Evolutionary conservation across 2,329 filamentous ascomycete species (phyloP).

Genomic region (Beauveria varroae): DNA sequence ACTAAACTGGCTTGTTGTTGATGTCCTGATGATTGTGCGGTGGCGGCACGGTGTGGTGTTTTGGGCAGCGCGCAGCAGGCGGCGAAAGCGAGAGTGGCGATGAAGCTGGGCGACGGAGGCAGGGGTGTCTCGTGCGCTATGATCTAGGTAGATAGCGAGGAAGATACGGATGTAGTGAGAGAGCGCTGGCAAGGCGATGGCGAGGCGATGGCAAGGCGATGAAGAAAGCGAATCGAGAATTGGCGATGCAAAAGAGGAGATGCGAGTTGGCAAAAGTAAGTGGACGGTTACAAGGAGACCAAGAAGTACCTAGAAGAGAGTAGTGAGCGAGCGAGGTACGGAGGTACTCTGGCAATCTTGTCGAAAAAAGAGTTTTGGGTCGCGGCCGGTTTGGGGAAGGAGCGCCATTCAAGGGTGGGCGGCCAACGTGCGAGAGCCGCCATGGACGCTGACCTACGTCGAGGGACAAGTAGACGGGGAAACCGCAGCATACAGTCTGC

Average conservation of each 20-base stretch:
- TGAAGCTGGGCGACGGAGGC: neutral
- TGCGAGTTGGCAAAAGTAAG: neutral
- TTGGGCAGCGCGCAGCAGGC: neutral
- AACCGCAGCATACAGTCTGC: no score
- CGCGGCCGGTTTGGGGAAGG: conserved; percentile 6
- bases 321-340: neutral
- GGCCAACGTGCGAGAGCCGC: conserved; percentile 3
- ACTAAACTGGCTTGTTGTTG: neutral
- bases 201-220: neutral
- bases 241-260: neutral
- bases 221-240: neutral
- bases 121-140: no score
- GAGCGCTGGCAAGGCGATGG: neutral
- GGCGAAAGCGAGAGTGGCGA: neutral
- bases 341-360: no score
- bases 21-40: neutral
- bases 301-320: neutral
- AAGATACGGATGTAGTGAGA: neutral
- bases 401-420: conserved; percentile 1
- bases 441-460: neutral
- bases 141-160: neutral
- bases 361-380: conserved; percentile 7
- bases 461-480: no score
- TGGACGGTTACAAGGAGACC: neutral
- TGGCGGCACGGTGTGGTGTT: neutral